phyloP scores from a whole-genome alignment of 345 rosid species.

The Camelina hispida region DNA sequence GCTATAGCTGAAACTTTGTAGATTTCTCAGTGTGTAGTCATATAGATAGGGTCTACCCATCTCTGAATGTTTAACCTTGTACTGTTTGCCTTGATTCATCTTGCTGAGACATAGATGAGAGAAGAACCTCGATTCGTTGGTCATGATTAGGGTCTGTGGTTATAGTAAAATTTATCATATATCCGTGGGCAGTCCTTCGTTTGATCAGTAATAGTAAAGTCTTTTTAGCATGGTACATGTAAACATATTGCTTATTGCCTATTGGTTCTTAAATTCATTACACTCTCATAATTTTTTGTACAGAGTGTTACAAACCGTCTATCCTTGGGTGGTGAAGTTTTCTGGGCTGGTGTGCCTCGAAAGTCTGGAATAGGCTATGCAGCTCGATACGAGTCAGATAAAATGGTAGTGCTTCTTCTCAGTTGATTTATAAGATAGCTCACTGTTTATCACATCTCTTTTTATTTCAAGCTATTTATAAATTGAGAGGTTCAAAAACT shows the following conservation, averaged over 20 bases:
- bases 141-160: constrained; percentile 19
- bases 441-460: background rate
- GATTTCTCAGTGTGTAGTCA: constrained; percentile 6
- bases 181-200: background rate
- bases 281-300: constrained; percentile 22
- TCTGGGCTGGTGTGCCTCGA: constrained; percentile 97
- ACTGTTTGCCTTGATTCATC: background rate
- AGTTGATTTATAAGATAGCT: background rate
- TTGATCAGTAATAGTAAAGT: background rate
- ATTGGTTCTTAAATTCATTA: background rate
- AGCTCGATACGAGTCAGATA: constrained; percentile 87
- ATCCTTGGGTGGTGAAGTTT: constrained; percentile 91
- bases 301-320: constrained; percentile 79
- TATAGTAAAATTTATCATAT: background rate
- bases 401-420: constrained; percentile 65
- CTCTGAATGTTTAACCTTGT: background rate
- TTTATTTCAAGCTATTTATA: background rate
- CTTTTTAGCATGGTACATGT: background rate
- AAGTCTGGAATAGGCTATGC: constrained; percentile 98
- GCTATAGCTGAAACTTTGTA: constrained; percentile 3
- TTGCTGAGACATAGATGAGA: constrained; percentile 20
- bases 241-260: background rate
- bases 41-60: background rate
- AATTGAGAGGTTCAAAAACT: background rate
- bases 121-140: background rate